A percentile compares a stretch with the other conserved stretches of the same genome.
phyloP scores from a whole-genome alignment of 1,284 basidiomycete species.

The Polyporus tsugae region DNA sequence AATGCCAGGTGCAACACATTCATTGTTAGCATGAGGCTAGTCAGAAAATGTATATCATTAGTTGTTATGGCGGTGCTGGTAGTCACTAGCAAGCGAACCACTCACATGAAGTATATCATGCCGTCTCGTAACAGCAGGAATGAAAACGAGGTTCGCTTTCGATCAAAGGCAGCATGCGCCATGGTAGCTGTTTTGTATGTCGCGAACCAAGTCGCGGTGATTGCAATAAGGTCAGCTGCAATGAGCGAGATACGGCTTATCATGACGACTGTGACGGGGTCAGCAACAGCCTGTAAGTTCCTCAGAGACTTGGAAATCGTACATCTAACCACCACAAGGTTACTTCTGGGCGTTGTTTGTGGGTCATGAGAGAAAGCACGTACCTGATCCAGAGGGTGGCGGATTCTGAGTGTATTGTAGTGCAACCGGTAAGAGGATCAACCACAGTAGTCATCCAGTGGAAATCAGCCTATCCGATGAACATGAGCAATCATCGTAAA shows the following conservation, averaged over 20 bases:
- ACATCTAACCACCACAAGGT: neutral
- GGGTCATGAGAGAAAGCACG: neutral
- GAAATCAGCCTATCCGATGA: neutral
- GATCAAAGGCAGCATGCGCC: neutral
- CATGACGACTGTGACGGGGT: neutral
- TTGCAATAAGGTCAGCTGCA: neutral
- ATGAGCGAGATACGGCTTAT: neutral
- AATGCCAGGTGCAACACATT: conserved; percentile 6
- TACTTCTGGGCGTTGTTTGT: neutral
- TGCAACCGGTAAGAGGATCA: neutral
- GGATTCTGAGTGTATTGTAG: neutral
- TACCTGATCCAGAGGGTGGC: neutral
- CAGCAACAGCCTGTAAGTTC: neutral
- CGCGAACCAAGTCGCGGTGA: conserved; percentile 5
- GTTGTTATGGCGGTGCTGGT: neutral
- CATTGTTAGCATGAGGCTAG: conserved; percentile 1
- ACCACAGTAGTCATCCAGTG: neutral
- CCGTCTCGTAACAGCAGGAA: neutral
- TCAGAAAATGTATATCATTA: neutral
- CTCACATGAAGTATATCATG: conserved; percentile 5
- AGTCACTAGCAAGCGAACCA: neutral
- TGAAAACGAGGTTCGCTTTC: neutral
- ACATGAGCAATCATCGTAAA: neutral
- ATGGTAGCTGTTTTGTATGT: conserved; percentile 4
- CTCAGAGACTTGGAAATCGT: neutral